These are phyloP conservation scores for Funneliformis caledonium DNA, from an alignment of 371 early-diverging fungal species.

Conservation along the genomic window DNA sequence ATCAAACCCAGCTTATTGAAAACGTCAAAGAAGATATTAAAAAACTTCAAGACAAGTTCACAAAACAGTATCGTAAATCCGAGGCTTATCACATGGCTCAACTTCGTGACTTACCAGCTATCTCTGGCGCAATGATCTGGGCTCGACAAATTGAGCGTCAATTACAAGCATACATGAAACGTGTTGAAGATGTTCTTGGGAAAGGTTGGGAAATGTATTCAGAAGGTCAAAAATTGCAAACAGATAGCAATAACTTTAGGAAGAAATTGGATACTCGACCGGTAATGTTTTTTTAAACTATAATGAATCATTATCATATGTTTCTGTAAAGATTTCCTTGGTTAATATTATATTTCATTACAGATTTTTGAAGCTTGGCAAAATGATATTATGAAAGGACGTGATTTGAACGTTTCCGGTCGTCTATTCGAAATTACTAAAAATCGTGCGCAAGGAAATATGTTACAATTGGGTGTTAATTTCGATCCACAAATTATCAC, in stretches of 20 bases:
- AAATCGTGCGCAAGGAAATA: conserved; percentile 78
- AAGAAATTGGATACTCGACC: conserved; percentile 89
- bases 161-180: conserved; percentile 92
- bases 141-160: conserved; percentile 98
- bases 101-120: conserved; percentile 91
- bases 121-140: conserved; percentile 97
- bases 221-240: conserved; percentile 93
- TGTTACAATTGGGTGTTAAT: conserved; percentile 86
- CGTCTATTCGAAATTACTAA: conserved; percentile 91
- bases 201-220: conserved; percentile 97
- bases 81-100: conserved; percentile 90
- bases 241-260: conserved; percentile 89
- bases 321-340: background rate
- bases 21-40: conserved; percentile 97
- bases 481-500: conserved; percentile 95
- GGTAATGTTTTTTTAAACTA: conserved; percentile 8
- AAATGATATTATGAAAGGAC: conserved; percentile 81
- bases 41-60: conserved; percentile 95
- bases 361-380: conserved; percentile 93
- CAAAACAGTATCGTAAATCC: conserved; percentile 87
- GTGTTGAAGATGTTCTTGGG: conserved; percentile 97
- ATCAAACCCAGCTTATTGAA: conserved; percentile 96
- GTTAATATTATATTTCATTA: background rate
- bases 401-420: conserved; percentile 87
- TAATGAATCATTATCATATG: background rate